These are phyloP conservation scores for Saccharomycopsis sp. DNA, from an alignment of 805 yeast species.

Conservation along the genomic window DNA sequence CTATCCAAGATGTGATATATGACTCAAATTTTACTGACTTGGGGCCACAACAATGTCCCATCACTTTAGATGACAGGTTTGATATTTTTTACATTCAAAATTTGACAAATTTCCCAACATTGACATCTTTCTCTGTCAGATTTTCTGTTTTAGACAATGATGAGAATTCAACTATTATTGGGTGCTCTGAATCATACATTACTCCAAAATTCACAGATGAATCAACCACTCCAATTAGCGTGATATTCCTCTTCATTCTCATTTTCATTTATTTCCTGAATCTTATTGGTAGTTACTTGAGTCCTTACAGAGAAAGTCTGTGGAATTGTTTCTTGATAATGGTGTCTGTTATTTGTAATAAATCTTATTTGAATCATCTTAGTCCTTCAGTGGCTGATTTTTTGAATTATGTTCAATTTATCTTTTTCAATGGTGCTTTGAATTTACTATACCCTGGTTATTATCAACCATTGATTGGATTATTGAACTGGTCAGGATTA, in stretches of 20 bases:
- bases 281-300: slow-evolving; percentile 29
- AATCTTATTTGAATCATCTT: slow-evolving; percentile 41
- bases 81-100: slow-evolving; percentile 21
- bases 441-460: slow-evolving; percentile 52
- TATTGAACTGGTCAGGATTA: slow-evolving; percentile 47
- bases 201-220: slow-evolving; percentile 35
- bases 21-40: neutral
- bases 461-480: slow-evolving; percentile 42
- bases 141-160: slow-evolving; percentile 34
- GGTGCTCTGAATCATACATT: slow-evolving; percentile 37
- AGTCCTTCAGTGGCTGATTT: slow-evolving; percentile 43
- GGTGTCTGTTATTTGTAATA: slow-evolving; percentile 52
- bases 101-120: slow-evolving; percentile 22
- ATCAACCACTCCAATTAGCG: slow-evolving; percentile 13
- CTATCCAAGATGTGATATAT: neutral
- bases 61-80: slow-evolving; percentile 21
- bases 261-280: slow-evolving; percentile 27
- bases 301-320: slow-evolving; percentile 51
- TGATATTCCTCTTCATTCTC: slow-evolving; percentile 34
- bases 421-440: slow-evolving; percentile 45
- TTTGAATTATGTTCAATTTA: slow-evolving; percentile 46
- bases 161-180: slow-evolving; percentile 28
- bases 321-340: slow-evolving; percentile 36
- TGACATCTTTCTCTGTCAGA: slow-evolving; percentile 36
- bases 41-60: slow-evolving; percentile 24